Percentiles rank a stretch among this genome's conserved stretches.
Conservation (phyloP, 1,284 basidiomycete genomes). For the Phylloboletellus chloephorus region DNA sequence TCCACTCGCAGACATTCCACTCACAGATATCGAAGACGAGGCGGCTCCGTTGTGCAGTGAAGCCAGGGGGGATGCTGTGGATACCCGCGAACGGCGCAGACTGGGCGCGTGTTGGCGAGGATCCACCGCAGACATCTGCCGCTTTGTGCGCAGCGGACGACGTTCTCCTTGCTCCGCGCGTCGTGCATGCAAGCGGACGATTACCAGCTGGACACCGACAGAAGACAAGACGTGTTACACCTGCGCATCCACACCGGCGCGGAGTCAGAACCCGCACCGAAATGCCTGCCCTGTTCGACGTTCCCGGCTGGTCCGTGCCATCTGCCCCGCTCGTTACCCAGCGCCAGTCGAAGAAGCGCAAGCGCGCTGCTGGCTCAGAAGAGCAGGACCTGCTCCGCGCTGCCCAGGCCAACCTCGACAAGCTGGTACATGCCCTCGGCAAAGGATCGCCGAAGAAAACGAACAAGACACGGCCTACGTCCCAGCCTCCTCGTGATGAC, state of each 20-base stretch:
- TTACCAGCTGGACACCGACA: too few species aligned
- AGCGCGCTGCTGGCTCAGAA: constrained; percentile 45
- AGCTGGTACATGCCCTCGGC: constrained; percentile 61
- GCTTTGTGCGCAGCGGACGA: too few species aligned
- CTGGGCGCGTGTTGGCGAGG: constrained; percentile 14
- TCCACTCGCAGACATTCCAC: constrained; percentile 1
- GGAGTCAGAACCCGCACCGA: constrained; percentile 4
- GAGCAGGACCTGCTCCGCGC: constrained; percentile 40
- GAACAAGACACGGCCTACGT: constrained; percentile 28
- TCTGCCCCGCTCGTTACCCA: constrained; percentile 38
- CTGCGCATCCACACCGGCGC: constrained; percentile 1
- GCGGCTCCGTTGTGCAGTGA: constrained; percentile 12
- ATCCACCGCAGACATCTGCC: constrained; percentile 15
- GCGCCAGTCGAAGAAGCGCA: constrained; percentile 57
- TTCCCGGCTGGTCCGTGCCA: constrained; percentile 67
- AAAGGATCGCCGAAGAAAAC: constrained; percentile 30
- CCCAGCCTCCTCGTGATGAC: constrained; percentile 19
- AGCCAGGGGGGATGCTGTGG: constrained; percentile 15
- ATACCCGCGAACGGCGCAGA: constrained; percentile 15
- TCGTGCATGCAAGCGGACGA: constrained; percentile 9
- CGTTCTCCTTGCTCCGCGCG: constrained; percentile 1
- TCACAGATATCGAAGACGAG: constrained; percentile 10
- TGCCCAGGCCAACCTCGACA: constrained; percentile 70
- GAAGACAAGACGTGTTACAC: too few species aligned
- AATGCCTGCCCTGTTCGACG: constrained; percentile 56